A percentile compares a stretch with the other conserved stretches of the same genome.
Conservation (phyloP, 345 rosid species). For the Clarkia xantiana region DNA sequence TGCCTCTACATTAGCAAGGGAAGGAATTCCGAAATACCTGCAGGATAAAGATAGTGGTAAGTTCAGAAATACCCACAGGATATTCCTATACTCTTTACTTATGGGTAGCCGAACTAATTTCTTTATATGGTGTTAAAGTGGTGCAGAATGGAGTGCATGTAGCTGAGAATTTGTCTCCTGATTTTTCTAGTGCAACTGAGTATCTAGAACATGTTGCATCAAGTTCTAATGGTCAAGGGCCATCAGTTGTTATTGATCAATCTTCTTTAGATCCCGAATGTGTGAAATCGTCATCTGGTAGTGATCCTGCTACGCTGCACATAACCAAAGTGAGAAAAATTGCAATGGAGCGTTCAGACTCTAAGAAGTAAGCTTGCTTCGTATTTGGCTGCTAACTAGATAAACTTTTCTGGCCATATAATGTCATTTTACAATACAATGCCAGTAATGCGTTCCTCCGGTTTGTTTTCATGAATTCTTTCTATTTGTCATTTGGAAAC, state of each 20-base stretch:
- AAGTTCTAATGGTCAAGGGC: slow-evolving; percentile 29
- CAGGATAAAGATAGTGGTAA: slow-evolving; percentile 38
- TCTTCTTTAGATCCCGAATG: slow-evolving; percentile 44
- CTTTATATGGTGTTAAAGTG: slow-evolving; percentile 14
- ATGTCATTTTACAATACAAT: too few species aligned
- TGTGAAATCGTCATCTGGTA: slow-evolving; percentile 29
- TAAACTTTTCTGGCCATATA: too few species aligned
- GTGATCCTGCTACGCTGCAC: slow-evolving; percentile 37
- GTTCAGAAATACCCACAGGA: too few species aligned
- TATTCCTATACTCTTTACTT: not conserved
- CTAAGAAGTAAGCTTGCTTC: slow-evolving; percentile 38
- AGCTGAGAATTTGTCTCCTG: slow-evolving; percentile 31
- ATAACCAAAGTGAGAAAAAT: slow-evolving; percentile 40
- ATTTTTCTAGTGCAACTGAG: slow-evolving; percentile 28
- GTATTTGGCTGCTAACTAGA: too few species aligned
- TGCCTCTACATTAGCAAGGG: slow-evolving; percentile 28
- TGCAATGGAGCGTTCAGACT: slow-evolving; percentile 58
- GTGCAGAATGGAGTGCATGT: slow-evolving; percentile 32
- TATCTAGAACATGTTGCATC: slow-evolving; percentile 35
- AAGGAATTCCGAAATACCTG: slow-evolving; percentile 15
- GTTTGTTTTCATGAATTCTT: too few species aligned
- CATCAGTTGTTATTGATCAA: slow-evolving; percentile 41
- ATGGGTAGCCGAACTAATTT: not conserved
- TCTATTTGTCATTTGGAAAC: too few species aligned
- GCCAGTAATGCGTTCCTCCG: too few species aligned